Percentiles rank a stretch among this genome's conserved stretches.
phyloP scores from a whole-genome alignment of 805 yeast genomes.

The Cyberlindnera bimundalis region DNA sequence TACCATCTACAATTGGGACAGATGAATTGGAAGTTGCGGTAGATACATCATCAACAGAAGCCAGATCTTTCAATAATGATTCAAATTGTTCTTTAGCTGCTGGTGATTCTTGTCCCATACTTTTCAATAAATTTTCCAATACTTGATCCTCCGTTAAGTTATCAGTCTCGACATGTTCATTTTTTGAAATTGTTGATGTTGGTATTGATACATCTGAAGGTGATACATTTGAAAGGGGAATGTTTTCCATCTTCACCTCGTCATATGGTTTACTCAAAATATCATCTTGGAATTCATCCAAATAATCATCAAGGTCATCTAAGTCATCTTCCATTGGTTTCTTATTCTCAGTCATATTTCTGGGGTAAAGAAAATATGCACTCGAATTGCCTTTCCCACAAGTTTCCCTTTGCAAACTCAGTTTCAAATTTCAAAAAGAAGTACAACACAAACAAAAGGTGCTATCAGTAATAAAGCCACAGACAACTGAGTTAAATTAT shows the following conservation, averaged over 20 bases:
- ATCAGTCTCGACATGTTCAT: neutral
- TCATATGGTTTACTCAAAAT: constrained; percentile 46
- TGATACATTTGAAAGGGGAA: neutral
- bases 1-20: neutral
- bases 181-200: neutral
- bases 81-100: constrained; percentile 50
- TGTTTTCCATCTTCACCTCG: constrained; percentile 21
- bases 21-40: constrained; percentile 4
- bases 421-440: no score
- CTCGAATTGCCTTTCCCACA: no score
- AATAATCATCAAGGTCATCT: constrained; percentile 76
- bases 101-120: constrained; percentile 46
- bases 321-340: constrained; percentile 41
- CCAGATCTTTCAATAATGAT: constrained; percentile 33
- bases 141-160: constrained; percentile 16
- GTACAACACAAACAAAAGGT: neutral
- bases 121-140: constrained; percentile 26
- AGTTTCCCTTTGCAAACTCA: no score
- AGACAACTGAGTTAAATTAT: no score
- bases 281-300: constrained; percentile 82
- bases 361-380: no score
- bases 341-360: neutral
- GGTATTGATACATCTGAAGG: no score
- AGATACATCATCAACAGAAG: constrained; percentile 21
- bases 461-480: no score